Evolutionary conservation across 1,284 basidiomycete genomes (phyloP), one percentile per base, ranked within the genome.

Genomic region (Agroathelia rolfsii): DNA sequence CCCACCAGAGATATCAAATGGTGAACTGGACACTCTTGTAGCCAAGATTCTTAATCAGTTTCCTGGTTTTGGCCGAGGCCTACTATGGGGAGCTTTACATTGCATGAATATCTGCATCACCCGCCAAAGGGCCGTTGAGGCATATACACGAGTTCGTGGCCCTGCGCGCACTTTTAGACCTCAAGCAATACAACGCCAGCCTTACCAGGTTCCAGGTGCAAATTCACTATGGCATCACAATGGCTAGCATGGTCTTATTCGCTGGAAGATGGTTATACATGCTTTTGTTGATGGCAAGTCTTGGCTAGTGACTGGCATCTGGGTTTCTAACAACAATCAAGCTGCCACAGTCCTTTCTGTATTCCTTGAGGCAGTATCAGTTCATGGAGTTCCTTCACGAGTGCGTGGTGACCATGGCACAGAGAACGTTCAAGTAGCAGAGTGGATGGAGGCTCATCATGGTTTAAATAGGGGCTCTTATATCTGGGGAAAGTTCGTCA

Each of bases 221-320:
- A 48, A 49, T 22, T 38, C 42, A 5, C 39, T 49, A 3, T 49
- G 46, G 47, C 46, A 48, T 33, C 46, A 48, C 26, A 43, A 49
- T 37, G 47, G 46, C 1, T 42, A 49, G 24, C 47, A 47, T 32
- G 49, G 49, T 14, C 40, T 56, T 10, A 57, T 58, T 24, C 41
- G 46, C 5, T 60, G 40, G 44, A 55, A 55, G 28, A 46, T 61
- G n/a, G 52, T 61, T 18, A 56, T 52, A 0, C 58, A 62, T 35
- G 45, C 39, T 10, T 55, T 59, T 30, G 47, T 61, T 9, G 58
- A 62, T 40, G 58, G 58, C 5, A 41, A 51, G 22, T 51, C 53
- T 0, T 40, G 54, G 0, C 32, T 51, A n/a, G 41, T 61, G 10
- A 44, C 43, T 14, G 57, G 48, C 2, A 42, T 61, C 13, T 39